phyloP scores from a whole-genome alignment of 345 rosid genomes.

The Cardamine chenopodiifolia region DNA sequence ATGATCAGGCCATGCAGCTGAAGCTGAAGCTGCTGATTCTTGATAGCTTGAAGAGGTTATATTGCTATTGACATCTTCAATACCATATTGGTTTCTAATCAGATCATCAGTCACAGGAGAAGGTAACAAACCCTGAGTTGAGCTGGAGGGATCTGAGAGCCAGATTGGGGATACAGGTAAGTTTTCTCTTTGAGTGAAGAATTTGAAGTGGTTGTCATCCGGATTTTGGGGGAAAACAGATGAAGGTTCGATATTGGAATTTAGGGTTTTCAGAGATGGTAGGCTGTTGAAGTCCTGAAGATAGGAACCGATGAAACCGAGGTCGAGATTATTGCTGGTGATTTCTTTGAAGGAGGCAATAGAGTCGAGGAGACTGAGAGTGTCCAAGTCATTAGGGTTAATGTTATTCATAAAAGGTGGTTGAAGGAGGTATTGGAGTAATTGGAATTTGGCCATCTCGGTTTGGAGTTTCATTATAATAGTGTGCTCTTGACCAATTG shows the following conservation, averaged over 20 bases:
- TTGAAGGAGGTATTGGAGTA: conserved; percentile 41
- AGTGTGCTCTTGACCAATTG: conserved; percentile 28
- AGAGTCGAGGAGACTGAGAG: conserved; percentile 33
- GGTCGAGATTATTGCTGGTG: conserved; percentile 31
- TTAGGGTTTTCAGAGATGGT: conserved; percentile 40
- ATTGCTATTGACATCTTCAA: conserved; percentile 41
- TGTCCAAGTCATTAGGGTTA: conserved; percentile 40
- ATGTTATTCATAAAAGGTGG: conserved; percentile 31
- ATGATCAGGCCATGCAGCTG: conserved; percentile 46
- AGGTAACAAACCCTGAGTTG: conserved; percentile 31
- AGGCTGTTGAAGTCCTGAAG: conserved; percentile 39
- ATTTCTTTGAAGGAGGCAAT: conserved; percentile 37
- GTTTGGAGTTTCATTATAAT: conserved; percentile 38
- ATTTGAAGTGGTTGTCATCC: conserved; percentile 29
- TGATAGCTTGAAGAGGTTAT: conserved; percentile 35
- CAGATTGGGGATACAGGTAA: conserved; percentile 37
- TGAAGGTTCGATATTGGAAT: conserved; percentile 35
- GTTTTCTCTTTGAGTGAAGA: conserved; percentile 36
- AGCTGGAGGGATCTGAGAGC: conserved; percentile 38
- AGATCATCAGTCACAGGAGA: conserved; percentile 35
- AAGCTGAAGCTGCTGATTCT: conserved; percentile 41
- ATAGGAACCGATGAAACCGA: conserved; percentile 25
- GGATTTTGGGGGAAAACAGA: conserved; percentile 21
- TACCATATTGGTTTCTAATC: conserved; percentile 24
- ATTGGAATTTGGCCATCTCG: conserved; percentile 40